Percentiles rank a stretch among this genome's conserved stretches.
phyloP scores from a whole-genome alignment of 192 early-diverging fungal genomes.

The Pilobolus umbonatus region DNA sequence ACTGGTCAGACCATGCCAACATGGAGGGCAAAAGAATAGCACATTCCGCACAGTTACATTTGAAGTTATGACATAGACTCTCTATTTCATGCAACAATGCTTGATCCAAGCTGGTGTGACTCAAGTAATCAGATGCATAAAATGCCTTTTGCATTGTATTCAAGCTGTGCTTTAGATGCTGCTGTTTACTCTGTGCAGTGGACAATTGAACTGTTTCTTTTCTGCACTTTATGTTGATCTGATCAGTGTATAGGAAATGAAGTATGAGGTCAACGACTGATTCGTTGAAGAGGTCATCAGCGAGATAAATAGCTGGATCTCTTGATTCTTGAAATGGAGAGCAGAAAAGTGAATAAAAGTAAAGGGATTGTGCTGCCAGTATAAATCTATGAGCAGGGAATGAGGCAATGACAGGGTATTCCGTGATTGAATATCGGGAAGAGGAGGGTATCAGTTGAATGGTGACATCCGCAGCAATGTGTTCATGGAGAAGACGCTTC shows the following conservation, averaged over 20 bases:
- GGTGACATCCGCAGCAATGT: not conserved
- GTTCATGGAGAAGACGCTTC: not conserved
- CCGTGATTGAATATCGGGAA: not conserved
- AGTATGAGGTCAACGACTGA: slow-evolving; percentile 16
- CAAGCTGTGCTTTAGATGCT: slow-evolving; percentile 21
- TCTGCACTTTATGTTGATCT: slow-evolving; percentile 17
- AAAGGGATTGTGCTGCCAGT: slow-evolving; percentile 28
- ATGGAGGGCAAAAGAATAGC: slow-evolving; percentile 28
- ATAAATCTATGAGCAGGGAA: slow-evolving; percentile 29
- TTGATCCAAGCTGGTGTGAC: slow-evolving; percentile 7
- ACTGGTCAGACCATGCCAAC: slow-evolving; percentile 23
- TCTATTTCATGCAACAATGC: slow-evolving; percentile 16
- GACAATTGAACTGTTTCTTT: too few species aligned
- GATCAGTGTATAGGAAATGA: slow-evolving; percentile 24
- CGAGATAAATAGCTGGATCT: slow-evolving; percentile 13
- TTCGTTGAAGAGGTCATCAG: slow-evolving; percentile 21
- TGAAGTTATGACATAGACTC: slow-evolving; percentile 21
- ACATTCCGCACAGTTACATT: slow-evolving; percentile 30
- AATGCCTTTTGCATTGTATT: slow-evolving; percentile 27
- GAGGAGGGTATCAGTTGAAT: not conserved
- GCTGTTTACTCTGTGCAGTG: not conserved
- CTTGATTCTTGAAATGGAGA: slow-evolving; percentile 14
- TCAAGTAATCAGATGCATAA: slow-evolving; percentile 27
- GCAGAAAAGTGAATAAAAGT: slow-evolving; percentile 28
- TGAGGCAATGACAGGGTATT: not conserved